A percentile compares a stretch with the other conserved stretches of the same genome.
phyloP scores from a whole-genome alignment of 768 basidiomycete species.

The Dentipellis sp. region DNA sequence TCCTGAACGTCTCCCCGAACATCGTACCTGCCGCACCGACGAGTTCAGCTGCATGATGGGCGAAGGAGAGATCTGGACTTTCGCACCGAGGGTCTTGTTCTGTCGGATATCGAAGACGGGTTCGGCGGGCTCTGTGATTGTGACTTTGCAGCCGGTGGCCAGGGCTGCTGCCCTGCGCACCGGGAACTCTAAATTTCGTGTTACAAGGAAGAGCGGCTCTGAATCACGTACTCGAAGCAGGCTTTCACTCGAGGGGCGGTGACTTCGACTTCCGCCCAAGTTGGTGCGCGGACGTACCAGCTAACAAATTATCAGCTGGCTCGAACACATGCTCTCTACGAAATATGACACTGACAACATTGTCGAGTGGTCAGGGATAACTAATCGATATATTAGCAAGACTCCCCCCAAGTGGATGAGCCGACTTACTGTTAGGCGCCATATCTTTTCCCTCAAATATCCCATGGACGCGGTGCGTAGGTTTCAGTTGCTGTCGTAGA shows the following conservation, averaged over 20 bases:
- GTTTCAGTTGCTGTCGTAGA: slow-evolving; percentile 73
- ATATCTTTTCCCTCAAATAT: slow-evolving; percentile 70
- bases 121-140: slow-evolving; percentile 25
- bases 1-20: slow-evolving; percentile 50
- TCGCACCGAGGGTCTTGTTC: slow-evolving; percentile 50
- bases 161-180: slow-evolving; percentile 48
- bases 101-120: slow-evolving; percentile 52
- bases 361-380: slow-evolving; percentile 76
- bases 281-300: slow-evolving; percentile 69
- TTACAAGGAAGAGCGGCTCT: not conserved
- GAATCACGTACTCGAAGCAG: slow-evolving; percentile 58
- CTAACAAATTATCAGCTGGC: slow-evolving; percentile 20
- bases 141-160: slow-evolving; percentile 54
- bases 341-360: slow-evolving; percentile 39
- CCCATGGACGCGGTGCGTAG: slow-evolving; percentile 73
- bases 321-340: no score
- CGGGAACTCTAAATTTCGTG: not conserved
- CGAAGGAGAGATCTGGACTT: not conserved
- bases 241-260: slow-evolving; percentile 51
- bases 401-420: not conserved
- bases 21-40: slow-evolving; percentile 39
- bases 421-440: slow-evolving; percentile 55
- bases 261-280: slow-evolving; percentile 47
- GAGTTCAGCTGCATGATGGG: not conserved
- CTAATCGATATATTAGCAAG: slow-evolving; percentile 25